A percentile compares a stretch with the other conserved stretches of the same genome.
Evolutionary conservation across 352 stramenopile species (phyloP).

Genomic region (Globisporangium uncinulatum): DNA sequence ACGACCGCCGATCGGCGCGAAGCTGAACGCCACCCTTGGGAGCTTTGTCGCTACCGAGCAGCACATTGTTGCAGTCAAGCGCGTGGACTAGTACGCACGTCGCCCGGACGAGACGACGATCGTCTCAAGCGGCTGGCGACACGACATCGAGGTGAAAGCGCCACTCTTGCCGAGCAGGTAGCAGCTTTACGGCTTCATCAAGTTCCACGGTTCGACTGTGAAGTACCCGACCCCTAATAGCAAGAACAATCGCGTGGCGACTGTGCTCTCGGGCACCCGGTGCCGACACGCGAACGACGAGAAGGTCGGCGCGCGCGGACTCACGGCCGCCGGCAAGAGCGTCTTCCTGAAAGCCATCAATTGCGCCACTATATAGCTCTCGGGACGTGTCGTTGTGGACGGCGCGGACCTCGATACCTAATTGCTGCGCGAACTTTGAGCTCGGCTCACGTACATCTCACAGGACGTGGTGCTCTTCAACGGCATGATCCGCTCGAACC

Average conservation of each 20-base stretch:
- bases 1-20: slow-evolving; percentile 83
- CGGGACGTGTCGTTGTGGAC: slow-evolving; percentile 67
- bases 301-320: slow-evolving; percentile 82
- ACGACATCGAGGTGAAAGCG: neutral
- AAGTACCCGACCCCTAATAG: slow-evolving; percentile 18
- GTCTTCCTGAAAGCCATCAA: slow-evolving; percentile 83
- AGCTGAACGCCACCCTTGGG: slow-evolving; percentile 80
- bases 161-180: slow-evolving; percentile 15
- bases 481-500: slow-evolving; percentile 77
- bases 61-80: slow-evolving; percentile 89
- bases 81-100: slow-evolving; percentile 76
- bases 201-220: slow-evolving; percentile 50
- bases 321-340: slow-evolving; percentile 89
- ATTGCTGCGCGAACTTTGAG: slow-evolving; percentile 52
- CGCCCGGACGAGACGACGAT: slow-evolving; percentile 40
- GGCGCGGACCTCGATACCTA: slow-evolving; percentile 54
- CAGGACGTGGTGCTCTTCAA: slow-evolving; percentile 81
- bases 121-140: slow-evolving; percentile 7
- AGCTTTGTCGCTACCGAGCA: slow-evolving; percentile 88
- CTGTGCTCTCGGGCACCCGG: slow-evolving; percentile 37
- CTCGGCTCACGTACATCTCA: slow-evolving; percentile 74
- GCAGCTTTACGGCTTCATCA: slow-evolving; percentile 45
- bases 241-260: slow-evolving; percentile 10
- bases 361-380: slow-evolving; percentile 44
- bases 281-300: slow-evolving; percentile 44